phyloP scores from a whole-genome alignment of 2,329 filamentous ascomycete species.

The Chaetomium globosum region DNA sequence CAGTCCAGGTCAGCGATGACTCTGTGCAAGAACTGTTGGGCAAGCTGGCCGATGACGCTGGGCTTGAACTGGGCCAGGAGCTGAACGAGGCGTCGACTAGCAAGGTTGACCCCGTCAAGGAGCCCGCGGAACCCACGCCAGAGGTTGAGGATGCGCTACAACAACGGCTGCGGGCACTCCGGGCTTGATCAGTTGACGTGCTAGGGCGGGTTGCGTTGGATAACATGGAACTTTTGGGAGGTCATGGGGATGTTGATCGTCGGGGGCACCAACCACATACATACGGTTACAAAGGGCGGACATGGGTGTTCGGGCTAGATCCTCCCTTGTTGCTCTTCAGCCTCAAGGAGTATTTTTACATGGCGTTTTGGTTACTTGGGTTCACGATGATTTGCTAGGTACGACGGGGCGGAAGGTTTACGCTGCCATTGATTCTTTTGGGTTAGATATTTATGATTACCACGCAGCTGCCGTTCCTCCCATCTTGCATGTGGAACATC shows the following conservation, averaged over 20 bases:
- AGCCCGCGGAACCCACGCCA: slow-evolving; percentile 67
- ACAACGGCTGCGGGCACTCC: slow-evolving; percentile 59
- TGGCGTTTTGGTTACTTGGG: slow-evolving; percentile 19
- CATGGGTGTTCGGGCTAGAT: background rate
- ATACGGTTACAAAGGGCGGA: slow-evolving; percentile 7
- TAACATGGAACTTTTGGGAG: background rate
- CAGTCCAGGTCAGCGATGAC: slow-evolving; percentile 73
- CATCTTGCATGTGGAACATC: background rate
- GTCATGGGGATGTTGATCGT: background rate
- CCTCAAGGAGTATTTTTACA: background rate
- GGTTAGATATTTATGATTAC: slow-evolving; percentile 9
- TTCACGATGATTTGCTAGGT: slow-evolving; percentile 13
- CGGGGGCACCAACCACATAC: background rate
- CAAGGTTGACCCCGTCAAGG: slow-evolving; percentile 58
- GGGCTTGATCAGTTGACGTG: slow-evolving; percentile 43
- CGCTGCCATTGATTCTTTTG: background rate
- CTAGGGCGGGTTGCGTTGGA: background rate
- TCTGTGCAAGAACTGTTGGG: slow-evolving; percentile 84
- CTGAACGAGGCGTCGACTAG: slow-evolving; percentile 62
- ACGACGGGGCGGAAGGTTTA: background rate
- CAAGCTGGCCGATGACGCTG: slow-evolving; percentile 85
- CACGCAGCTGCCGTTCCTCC: background rate
- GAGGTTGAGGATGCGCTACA: slow-evolving; percentile 78
- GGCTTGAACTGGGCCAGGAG: slow-evolving; percentile 78
- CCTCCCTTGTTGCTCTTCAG: background rate